These are phyloP conservation scores for Chaetoceros tenuissimus DNA, from an alignment of 108 stramenopile genomes.

Conservation along the genomic window DNA sequence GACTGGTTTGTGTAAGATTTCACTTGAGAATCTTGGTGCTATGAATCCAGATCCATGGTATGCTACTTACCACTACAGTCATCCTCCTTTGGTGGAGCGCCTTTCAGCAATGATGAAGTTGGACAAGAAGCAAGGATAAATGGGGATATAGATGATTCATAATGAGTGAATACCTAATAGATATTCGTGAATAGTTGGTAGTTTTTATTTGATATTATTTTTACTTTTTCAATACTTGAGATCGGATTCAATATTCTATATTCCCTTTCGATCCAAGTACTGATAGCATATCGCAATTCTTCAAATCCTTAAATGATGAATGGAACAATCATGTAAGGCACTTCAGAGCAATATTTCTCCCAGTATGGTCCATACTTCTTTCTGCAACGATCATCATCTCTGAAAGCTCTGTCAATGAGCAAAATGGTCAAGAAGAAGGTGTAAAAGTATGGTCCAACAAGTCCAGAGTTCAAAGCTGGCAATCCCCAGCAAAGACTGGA, in stretches of 20 bases:
- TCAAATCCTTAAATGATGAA: slow-evolving; percentile 43
- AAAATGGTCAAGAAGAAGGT: slow-evolving; percentile 86
- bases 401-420: slow-evolving; percentile 89
- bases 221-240: no score
- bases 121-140: slow-evolving; percentile 46
- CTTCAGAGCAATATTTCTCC: slow-evolving; percentile 86
- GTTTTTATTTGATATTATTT: no score
- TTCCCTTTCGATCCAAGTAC: no score
- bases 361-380: slow-evolving; percentile 95
- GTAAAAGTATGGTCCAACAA: slow-evolving; percentile 88
- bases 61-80: slow-evolving; percentile 90
- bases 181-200: no score
- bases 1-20: slow-evolving; percentile 92
- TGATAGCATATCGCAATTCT: no score
- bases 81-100: slow-evolving; percentile 95
- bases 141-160: slow-evolving; percentile 7
- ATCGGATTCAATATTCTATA: no score
- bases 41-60: slow-evolving; percentile 90
- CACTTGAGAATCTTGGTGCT: slow-evolving; percentile 90
- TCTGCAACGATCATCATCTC: slow-evolving; percentile 91
- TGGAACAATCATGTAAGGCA: slow-evolving; percentile 85
- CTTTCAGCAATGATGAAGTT: slow-evolving; percentile 88
- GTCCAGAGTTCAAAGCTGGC: slow-evolving; percentile 47
- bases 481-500: slow-evolving; percentile 90
- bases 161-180: no score